Evolutionary conservation across 176 grass and related monocot genomes (phyloP).

Genomic region (Otatea glauca): DNA sequence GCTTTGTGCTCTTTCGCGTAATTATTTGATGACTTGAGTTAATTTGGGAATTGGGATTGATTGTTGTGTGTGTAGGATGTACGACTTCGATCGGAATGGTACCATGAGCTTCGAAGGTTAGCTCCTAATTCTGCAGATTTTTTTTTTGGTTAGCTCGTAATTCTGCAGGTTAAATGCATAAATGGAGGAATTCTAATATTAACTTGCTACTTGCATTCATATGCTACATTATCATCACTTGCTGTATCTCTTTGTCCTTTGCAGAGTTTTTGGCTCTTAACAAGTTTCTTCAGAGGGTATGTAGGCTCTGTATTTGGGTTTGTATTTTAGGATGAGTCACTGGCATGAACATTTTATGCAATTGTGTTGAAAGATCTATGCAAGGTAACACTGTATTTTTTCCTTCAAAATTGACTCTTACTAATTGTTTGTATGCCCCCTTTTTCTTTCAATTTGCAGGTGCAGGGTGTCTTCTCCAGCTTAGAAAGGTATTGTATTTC

Average conservation of each 20-base stretch:
- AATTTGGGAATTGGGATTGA: constrained; percentile 1
- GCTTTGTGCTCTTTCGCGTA: not conserved
- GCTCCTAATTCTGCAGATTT: not conserved
- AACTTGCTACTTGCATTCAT: constrained; percentile 3
- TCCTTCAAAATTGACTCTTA: not conserved
- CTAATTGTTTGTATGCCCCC: not conserved
- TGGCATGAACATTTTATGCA: not conserved
- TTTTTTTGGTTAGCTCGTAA: constrained; percentile 37
- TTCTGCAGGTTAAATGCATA: not conserved
- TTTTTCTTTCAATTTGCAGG: constrained; percentile 51
- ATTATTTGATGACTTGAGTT: constrained; percentile 13
- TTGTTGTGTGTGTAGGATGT: constrained; percentile 62
- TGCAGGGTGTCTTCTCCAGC: constrained; percentile 67
- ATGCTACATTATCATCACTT: not conserved
- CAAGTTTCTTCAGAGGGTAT: constrained; percentile 72
- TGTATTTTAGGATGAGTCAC: not conserved
- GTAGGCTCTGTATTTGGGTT: constrained; percentile 1
- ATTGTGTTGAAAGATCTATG: not conserved
- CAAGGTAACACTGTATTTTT: not conserved
- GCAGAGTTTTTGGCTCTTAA: constrained; percentile 86
- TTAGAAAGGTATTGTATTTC: constrained; percentile 64
- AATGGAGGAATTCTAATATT: not conserved
- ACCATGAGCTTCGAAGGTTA: constrained; percentile 86
- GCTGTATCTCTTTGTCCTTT: constrained; percentile 8
- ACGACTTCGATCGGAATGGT: constrained; percentile 84